Evolutionary conservation across 2,329 filamentous ascomycete species (phyloP).

Genomic region (Pseudogymnoascus sp.): DNA sequence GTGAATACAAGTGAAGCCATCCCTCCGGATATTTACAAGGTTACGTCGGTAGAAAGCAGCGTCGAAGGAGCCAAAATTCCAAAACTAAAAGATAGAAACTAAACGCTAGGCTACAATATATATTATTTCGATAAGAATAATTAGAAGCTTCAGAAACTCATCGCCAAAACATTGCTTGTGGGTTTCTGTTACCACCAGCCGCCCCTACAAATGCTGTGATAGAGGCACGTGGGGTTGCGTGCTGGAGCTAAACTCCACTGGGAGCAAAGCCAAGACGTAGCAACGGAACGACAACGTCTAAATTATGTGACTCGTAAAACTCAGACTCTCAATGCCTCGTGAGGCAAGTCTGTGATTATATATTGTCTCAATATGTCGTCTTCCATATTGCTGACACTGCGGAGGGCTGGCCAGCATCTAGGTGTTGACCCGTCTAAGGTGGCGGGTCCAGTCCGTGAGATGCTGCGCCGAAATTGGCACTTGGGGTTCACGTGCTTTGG

Average conservation of each 20-base stretch:
- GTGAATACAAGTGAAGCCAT: no score
- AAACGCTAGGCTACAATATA: background rate
- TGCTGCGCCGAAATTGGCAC: constrained; percentile 41
- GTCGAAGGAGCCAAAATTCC: background rate
- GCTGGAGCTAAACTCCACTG: background rate
- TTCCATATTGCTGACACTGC: background rate
- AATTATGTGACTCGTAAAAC: background rate
- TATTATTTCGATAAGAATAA: background rate
- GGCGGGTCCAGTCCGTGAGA: background rate
- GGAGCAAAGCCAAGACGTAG: background rate
- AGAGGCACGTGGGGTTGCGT: background rate
- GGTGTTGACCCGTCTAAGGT: background rate
- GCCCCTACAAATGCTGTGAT: background rate
- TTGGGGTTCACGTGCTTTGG: constrained; percentile 59
- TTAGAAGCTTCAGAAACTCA: background rate
- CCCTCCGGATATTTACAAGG: no score
- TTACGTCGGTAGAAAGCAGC: no score
- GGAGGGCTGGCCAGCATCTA: background rate
- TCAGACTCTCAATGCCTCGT: background rate
- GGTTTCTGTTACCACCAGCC: background rate
- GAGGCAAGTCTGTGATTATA: background rate
- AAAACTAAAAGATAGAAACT: background rate
- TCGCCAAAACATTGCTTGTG: background rate
- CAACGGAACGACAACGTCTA: background rate
- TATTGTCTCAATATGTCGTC: background rate